Evolutionary conservation across 2,329 filamentous ascomycete species (phyloP).

Genomic region (Phyllosticta citribraziliensis): DNA sequence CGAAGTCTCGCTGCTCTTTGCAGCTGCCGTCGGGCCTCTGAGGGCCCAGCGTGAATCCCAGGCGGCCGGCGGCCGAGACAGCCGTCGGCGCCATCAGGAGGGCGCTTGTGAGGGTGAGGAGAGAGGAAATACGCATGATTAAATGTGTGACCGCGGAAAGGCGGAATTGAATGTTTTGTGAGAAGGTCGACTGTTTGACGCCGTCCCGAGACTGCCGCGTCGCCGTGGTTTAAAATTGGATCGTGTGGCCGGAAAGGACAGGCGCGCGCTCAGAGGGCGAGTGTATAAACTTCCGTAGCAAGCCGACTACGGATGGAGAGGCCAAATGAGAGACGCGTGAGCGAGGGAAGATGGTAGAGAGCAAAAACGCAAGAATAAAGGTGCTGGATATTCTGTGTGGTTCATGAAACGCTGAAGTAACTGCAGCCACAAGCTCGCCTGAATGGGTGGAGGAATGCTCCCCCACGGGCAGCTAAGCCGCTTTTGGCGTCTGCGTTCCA

Average conservation of each 20-base stretch:
- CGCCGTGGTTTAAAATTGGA: background rate
- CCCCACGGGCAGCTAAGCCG: background rate
- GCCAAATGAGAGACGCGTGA: background rate
- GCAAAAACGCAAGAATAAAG: background rate
- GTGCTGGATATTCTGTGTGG: background rate
- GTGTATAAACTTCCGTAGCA: background rate
- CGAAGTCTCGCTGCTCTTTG: slow-evolving; percentile 54
- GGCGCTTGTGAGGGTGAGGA: slow-evolving; percentile 18
- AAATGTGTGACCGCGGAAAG: background rate
- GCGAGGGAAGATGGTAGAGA: background rate
- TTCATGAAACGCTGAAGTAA: background rate
- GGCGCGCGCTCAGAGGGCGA: background rate
- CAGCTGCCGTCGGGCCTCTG: slow-evolving; percentile 52
- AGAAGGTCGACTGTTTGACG: background rate
- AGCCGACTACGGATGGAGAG: background rate
- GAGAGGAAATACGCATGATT: slow-evolving; percentile 27
- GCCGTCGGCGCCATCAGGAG: slow-evolving; percentile 35
- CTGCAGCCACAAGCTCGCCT: background rate
- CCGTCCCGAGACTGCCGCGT: background rate
- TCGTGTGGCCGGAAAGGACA: background rate
- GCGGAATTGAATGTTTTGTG: background rate
- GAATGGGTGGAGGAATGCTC: background rate
- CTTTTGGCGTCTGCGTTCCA: background rate
- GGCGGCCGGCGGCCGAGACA: slow-evolving; percentile 42
- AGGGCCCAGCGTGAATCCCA: slow-evolving; percentile 59